These are phyloP conservation scores for Gracilariopsis chorda DNA, from an alignment of 23 red algal species.

Conservation along the genomic window DNA sequence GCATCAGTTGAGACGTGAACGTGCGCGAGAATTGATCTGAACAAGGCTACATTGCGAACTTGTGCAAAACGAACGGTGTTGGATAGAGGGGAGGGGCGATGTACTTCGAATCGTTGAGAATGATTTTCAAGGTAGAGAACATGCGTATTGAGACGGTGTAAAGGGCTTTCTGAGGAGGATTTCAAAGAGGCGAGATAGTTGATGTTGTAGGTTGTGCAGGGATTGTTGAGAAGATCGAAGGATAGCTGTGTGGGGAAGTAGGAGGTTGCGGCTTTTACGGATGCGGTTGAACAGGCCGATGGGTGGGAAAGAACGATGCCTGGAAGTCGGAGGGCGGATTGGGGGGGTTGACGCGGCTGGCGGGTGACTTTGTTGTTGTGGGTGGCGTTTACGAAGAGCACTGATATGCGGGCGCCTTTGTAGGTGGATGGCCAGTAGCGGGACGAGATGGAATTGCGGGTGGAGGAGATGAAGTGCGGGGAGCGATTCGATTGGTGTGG, in stretches of 20 bases:
- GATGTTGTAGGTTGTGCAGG: constrained; percentile 11
- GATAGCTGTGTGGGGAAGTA: not conserved
- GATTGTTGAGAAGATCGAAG: constrained; percentile 47
- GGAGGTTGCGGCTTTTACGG: not conserved
- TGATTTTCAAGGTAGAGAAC: constrained; percentile 48
- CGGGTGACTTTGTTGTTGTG: not conserved
- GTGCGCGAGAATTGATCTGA: not conserved
- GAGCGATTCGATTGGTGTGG: not conserved
- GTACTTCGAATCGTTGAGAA: constrained; percentile 13
- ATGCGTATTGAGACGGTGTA: not conserved
- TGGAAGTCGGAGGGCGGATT: not conserved
- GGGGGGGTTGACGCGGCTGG: not conserved
- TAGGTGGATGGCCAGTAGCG: constrained; percentile 19
- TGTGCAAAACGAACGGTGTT: not conserved
- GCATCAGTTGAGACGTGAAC: not conserved
- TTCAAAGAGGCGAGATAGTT: not conserved
- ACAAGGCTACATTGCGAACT: not conserved
- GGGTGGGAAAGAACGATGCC: not conserved
- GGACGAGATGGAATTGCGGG: not conserved
- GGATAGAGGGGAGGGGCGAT: not conserved
- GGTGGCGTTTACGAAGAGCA: not conserved
- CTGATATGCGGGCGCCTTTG: not conserved
- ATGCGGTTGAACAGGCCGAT: not conserved
- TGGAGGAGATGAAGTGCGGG: not conserved
- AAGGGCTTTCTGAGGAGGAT: not conserved